Percentiles rank a stretch among this genome's conserved stretches.
Evolutionary conservation across 805 yeast species (phyloP).

Genomic region (Cyberlindnera saturnus): DNA sequence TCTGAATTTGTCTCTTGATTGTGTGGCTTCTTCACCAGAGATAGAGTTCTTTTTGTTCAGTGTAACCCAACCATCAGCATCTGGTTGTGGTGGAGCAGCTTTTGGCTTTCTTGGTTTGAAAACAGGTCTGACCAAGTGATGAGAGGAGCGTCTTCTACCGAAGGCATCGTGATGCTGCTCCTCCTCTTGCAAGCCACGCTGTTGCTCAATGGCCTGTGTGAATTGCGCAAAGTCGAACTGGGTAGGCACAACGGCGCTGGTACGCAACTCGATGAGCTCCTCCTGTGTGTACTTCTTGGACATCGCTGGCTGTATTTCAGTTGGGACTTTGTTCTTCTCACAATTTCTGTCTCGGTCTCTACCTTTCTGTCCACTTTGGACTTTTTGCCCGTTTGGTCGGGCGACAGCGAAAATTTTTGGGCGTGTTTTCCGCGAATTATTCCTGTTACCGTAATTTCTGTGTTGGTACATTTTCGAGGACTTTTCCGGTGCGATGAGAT

Average conservation of each 20-base stretch:
- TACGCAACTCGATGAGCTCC: constrained; percentile 54
- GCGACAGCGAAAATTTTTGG: not conserved
- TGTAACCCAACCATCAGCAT: constrained; percentile 83
- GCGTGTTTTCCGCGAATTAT: not conserved
- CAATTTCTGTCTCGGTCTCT: no score
- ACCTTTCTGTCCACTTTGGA: not conserved
- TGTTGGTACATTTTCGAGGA: not conserved
- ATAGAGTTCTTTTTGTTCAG: constrained; percentile 32
- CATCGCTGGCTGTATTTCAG: constrained; percentile 26
- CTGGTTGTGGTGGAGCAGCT: constrained; percentile 40
- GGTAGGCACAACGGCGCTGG: constrained; percentile 52
- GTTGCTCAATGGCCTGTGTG: constrained; percentile 59
- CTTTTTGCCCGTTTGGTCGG: not conserved
- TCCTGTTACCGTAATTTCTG: not conserved
- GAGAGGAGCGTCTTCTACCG: constrained; percentile 52
- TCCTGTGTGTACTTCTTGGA: constrained; percentile 59
- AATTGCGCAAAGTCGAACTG: constrained; percentile 62
- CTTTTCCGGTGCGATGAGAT: not conserved
- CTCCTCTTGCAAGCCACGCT: constrained; percentile 40
- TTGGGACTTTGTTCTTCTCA: not conserved
- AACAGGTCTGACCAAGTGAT: constrained; percentile 40
- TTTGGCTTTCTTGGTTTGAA: constrained; percentile 28
- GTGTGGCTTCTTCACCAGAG: constrained; percentile 47
- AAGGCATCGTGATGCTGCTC: constrained; percentile 20
- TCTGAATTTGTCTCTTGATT: constrained; percentile 38